Evolutionary conservation across 208 protist species (phyloP).

Genomic region (Crithidia fasciculata): DNA sequence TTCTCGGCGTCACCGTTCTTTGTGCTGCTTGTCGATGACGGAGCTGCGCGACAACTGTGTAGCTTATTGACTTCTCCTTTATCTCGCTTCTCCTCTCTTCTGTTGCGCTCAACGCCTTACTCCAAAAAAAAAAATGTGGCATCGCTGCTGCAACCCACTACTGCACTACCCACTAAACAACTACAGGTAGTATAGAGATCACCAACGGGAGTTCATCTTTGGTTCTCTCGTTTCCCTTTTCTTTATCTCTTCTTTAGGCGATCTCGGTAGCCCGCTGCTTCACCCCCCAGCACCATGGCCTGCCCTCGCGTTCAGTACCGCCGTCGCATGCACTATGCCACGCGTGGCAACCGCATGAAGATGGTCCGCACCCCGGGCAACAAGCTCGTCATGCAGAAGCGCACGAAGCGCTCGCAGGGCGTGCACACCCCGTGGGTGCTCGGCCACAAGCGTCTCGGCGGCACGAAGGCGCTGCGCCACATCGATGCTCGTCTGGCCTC

Average conservation of each 20-base stretch:
- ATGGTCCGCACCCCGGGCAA: constrained; percentile 92
- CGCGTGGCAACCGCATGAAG: constrained; percentile 79
- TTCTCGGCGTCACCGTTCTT: too few relatives aligned
- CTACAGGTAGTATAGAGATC: not conserved
- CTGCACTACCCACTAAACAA: too few relatives aligned
- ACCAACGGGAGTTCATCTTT: not conserved
- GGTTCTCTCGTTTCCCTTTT: not conserved
- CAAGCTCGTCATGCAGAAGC: constrained; percentile 94
- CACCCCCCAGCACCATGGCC: constrained; percentile 34
- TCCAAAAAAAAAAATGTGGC: too few relatives aligned
- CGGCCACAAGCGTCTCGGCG: constrained; percentile 91
- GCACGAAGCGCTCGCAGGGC: constrained; percentile 93
- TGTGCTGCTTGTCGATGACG: too few relatives aligned
- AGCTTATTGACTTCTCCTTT: not conserved
- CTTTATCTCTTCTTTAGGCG: constrained; percentile 5
- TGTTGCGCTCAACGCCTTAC: not conserved
- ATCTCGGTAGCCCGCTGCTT: too few relatives aligned
- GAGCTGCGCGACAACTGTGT: not conserved
- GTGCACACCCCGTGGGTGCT: constrained; percentile 94
- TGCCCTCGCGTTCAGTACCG: constrained; percentile 82
- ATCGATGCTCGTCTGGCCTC: constrained; percentile 75
- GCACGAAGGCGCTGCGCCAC: constrained; percentile 92
- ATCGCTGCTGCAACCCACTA: too few relatives aligned
- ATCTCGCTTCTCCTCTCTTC: constrained; percentile 4
- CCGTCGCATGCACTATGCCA: constrained; percentile 84